phyloP scores from a whole-genome alignment of 1,139 yeast species.

The Candida sanyaensis region DNA sequence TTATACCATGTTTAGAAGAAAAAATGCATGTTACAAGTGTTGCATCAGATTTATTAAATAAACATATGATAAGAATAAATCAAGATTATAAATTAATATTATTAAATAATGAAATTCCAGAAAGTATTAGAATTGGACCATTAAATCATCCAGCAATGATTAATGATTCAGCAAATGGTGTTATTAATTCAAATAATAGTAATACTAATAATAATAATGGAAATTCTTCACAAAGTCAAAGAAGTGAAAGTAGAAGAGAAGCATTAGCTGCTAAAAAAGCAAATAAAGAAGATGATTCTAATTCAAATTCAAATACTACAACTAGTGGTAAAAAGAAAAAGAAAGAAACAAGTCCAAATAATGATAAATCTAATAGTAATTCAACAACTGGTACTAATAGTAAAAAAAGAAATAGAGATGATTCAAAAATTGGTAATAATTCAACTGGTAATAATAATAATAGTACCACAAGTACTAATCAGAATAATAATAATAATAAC shows the following conservation, averaged over 20 bases:
- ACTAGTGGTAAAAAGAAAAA: conserved; percentile 25
- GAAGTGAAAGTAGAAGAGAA: conserved; percentile 85
- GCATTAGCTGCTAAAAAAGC: conserved; percentile 89
- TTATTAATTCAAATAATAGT: conserved; percentile 19
- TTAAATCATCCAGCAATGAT: conserved; percentile 89
- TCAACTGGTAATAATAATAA: not conserved
- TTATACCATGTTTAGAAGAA: conserved; percentile 92
- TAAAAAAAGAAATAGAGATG: conserved; percentile 5
- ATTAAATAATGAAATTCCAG: conserved; percentile 75
- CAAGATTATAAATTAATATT: conserved; percentile 75
- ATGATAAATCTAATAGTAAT: not conserved
- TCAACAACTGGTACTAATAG: not conserved
- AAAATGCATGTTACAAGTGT: conserved; percentile 96
- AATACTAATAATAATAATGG: conserved; percentile 17
- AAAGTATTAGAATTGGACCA: conserved; percentile 65
- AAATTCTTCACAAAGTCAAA: conserved; percentile 66
- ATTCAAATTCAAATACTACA: conserved; percentile 9
- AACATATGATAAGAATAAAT: conserved; percentile 73
- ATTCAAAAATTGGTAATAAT: not conserved
- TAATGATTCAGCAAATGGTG: conserved; percentile 41
- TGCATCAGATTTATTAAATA: conserved; percentile 75
- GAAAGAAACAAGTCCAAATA: conserved; percentile 7
- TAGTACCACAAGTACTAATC: not conserved
- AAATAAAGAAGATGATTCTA: conserved; percentile 38
- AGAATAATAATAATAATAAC: too few relatives aligned